Evolutionary conservation across 768 basidiomycete species (phyloP), one percentile per base, ranked within the genome.

Genomic region (Lentinula edodes): DNA sequence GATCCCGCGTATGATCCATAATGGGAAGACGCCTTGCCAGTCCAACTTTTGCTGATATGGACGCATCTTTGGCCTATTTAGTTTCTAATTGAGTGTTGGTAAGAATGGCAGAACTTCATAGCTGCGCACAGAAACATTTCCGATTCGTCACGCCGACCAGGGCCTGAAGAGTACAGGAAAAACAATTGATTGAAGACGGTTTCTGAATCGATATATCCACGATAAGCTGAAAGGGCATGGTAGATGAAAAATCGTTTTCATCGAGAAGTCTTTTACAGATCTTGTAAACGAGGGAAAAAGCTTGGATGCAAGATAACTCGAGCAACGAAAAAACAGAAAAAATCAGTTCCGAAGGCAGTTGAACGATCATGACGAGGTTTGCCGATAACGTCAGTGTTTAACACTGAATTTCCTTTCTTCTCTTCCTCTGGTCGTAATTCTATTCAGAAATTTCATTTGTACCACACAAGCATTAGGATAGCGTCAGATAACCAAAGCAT

Each of bases 91-190:
- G 32, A 51, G 28, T 58, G 32, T 64, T 54, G 38, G 16, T 45
- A 35, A 48, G 60, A 50, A 35, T 43, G 18, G 53, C 16, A 23
- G 2, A 62, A 64, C 59, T 62, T 28, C 28, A 28, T 28, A 43
- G 18, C 7, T 70, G 65, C 82, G 64, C 64, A 91, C 90, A 90
- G 52, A 87, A 79, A 15, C 76, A 73, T 64, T 81, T 84, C 89
- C 89, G 91, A 58, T 70, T 68, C 0, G 62, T 58, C 3, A 81
- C 78, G 16, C 75, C 75, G 4, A 65, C 61, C 51, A 84, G 62
- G 43, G 76, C 72, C 13, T 7, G 67, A 62, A 0, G 76, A 75
- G 59, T 75, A 77, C 0, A 68, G 61, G 3, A 43, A 63, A 28
- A 65, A 64, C 7, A 74, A 71, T 36, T 79, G 70, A 16, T 73